Percentiles rank a stretch among this genome's conserved stretches.
Conservation (phyloP, 202 grass and related monocot genomes). For the Carex sylvatica region DNA sequence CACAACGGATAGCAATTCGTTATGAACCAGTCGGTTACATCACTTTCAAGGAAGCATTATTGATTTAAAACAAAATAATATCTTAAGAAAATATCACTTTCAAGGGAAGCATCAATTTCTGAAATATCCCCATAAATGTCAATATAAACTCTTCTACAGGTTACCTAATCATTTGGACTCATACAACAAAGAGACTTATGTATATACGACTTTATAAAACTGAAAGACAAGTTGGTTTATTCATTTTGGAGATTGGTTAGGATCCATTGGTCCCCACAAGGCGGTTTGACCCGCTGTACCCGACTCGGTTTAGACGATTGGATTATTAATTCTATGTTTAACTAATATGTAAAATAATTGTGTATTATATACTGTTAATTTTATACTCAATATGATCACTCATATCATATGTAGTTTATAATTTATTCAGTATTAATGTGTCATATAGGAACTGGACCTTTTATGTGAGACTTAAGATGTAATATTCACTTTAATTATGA, state of each 20-base stretch:
- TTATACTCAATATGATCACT: no score
- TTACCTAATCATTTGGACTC: constrained; percentile 10
- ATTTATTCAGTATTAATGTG: no score
- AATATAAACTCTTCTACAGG: not conserved
- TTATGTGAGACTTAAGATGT: no score
- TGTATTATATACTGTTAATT: no score
- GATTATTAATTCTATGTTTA: no score
- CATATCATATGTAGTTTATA: no score
- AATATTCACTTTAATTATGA: no score
- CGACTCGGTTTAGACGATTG: not conserved
- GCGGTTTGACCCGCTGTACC: not conserved
- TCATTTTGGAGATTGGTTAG: not conserved
- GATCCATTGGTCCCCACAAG: not conserved
- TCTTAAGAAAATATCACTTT: not conserved
- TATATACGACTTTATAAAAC: not conserved
- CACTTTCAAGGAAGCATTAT: constrained; percentile 1
- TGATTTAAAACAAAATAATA: not conserved
- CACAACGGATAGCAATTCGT: not conserved
- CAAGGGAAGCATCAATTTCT: not conserved
- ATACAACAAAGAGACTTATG: not conserved
- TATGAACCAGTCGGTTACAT: not conserved
- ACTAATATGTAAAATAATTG: no score
- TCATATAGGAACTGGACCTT: no score
- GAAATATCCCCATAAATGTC: not conserved
- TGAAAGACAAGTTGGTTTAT: not conserved